Conservation (phyloP, 495 filamentous ascomycete genomes). For the Monascus purpureus region DNA sequence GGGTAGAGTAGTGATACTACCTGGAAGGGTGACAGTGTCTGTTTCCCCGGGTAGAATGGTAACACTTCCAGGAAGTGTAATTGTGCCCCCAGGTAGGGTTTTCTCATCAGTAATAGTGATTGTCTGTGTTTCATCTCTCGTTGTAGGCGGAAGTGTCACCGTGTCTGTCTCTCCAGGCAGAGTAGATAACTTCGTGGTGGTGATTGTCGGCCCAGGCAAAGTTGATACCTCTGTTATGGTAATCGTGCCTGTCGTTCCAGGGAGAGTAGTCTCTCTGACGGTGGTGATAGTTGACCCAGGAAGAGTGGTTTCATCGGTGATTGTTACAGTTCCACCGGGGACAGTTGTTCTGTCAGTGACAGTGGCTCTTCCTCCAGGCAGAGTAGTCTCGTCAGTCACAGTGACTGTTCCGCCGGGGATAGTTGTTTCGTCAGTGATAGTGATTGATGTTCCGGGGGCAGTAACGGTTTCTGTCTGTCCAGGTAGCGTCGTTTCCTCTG, state of each 20-base stretch:
- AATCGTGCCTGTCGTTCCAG: conserved; percentile 1
- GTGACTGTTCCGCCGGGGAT: conserved; percentile 1
- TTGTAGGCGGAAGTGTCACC: too few relatives aligned
- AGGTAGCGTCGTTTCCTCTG: conserved; percentile 1
- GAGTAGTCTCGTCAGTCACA: background rate
- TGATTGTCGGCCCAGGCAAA: background rate
- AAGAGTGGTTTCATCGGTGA: background rate
- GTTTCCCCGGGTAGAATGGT: too few relatives aligned
- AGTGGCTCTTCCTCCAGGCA: background rate
- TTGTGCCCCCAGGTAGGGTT: too few relatives aligned
- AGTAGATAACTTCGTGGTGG: background rate
- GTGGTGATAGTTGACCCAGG: background rate
- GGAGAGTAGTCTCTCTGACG: background rate
- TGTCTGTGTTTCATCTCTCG: too few relatives aligned
- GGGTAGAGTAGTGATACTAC: too few relatives aligned
- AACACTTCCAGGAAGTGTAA: too few relatives aligned
- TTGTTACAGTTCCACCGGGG: background rate
- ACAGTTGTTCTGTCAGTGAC: background rate
- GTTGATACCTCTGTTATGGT: conserved; percentile 2
- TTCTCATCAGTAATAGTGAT: too few relatives aligned
- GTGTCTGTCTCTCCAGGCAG: too few relatives aligned
- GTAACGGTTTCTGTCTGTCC: too few relatives aligned
- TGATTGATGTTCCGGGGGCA: too few relatives aligned
- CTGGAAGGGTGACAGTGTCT: too few relatives aligned
- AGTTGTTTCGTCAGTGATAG: too few relatives aligned